These are phyloP conservation scores for Yamagishiella unicocca DNA, from an alignment of 139 green algal species.

Conservation along the genomic window DNA sequence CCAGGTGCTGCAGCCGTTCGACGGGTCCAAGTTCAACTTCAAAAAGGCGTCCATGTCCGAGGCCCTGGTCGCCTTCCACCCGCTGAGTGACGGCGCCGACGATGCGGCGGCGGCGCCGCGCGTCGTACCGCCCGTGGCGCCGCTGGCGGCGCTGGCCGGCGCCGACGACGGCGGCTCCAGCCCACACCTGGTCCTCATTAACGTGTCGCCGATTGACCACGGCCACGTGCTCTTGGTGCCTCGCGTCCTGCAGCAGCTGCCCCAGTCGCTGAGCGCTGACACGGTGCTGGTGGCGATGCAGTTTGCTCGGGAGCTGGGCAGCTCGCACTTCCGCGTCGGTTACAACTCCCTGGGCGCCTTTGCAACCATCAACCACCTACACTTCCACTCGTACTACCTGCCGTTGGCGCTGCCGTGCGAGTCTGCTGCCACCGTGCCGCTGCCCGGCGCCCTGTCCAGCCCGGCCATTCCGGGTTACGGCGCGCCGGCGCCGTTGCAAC, in stretches of 20 bases:
- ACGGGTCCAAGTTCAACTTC: slow-evolving; percentile 99
- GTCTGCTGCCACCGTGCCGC: slow-evolving; percentile 71
- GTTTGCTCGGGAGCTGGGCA: slow-evolving; percentile 88
- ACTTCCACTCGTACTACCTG: slow-evolving; percentile 98
- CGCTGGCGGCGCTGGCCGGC: background rate
- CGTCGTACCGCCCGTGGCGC: background rate
- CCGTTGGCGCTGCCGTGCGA: slow-evolving; percentile 87
- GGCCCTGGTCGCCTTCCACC: slow-evolving; percentile 93
- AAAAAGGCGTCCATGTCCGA: slow-evolving; percentile 93
- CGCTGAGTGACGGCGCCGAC: slow-evolving; percentile 6
- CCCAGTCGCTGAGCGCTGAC: slow-evolving; percentile 77
- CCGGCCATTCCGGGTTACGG: background rate
- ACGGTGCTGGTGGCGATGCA: slow-evolving; percentile 89
- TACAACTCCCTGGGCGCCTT: slow-evolving; percentile 98
- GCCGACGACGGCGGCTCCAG: slow-evolving; percentile 41
- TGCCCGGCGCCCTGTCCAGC: slow-evolving; percentile 41
- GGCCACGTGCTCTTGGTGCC: slow-evolving; percentile 98
- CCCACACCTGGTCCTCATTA: slow-evolving; percentile 96
- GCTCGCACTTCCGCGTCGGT: slow-evolving; percentile 94
- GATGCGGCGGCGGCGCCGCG: background rate
- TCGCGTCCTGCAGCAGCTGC: slow-evolving; percentile 75
- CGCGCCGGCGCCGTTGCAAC: background rate
- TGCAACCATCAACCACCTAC: slow-evolving; percentile 99
- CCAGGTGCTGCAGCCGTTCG: slow-evolving; percentile 92
- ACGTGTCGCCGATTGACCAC: slow-evolving; percentile 98